A percentile compares a stretch with the other conserved stretches of the same genome.
Evolutionary conservation across 495 filamentous ascomycete genomes (phyloP).

Genomic region (Venustampulla echinocandica): DNA sequence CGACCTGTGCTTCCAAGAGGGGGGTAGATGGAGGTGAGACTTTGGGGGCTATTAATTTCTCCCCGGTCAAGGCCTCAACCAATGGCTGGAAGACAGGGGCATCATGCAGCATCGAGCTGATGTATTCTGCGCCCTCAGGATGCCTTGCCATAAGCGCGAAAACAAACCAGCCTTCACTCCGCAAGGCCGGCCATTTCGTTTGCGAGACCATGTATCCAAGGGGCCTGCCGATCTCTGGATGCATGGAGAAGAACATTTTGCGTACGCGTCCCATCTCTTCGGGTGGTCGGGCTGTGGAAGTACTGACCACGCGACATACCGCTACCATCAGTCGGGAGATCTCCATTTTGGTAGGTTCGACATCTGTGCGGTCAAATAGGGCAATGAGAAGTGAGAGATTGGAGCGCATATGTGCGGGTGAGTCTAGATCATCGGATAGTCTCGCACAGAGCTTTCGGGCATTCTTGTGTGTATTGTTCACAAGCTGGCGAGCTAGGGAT

Average conservation of each 20-base stretch:
- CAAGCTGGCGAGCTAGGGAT: constrained; percentile 57
- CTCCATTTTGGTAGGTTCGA: constrained; percentile 63
- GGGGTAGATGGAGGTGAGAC: constrained; percentile 1
- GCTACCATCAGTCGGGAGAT: constrained; percentile 57
- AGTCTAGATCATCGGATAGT: constrained; percentile 30
- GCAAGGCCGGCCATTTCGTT: constrained; percentile 58
- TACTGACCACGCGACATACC: constrained; percentile 52
- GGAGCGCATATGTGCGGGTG: constrained; percentile 34
- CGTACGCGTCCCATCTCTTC: constrained; percentile 27
- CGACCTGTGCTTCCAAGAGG: not conserved
- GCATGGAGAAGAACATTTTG: constrained; percentile 41
- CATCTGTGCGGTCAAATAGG: constrained; percentile 49
- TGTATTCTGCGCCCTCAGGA: constrained; percentile 39
- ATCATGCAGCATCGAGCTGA: constrained; percentile 40
- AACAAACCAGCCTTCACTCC: constrained; percentile 66
- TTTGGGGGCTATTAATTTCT: constrained; percentile 14
- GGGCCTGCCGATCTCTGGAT: constrained; percentile 42
- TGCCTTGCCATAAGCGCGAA: constrained; percentile 59
- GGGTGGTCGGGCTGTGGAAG: constrained; percentile 24
- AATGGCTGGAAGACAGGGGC: constrained; percentile 38
- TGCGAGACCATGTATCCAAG: constrained; percentile 58
- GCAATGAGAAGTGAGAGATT: constrained; percentile 52
- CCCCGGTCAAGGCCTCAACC: constrained; percentile 42
- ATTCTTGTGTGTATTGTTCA: constrained; percentile 49
- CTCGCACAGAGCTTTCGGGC: constrained; percentile 40